Base-by-base conservation (phyloP, 192 early-diverging fungal genomes). In the Coemansia sp. region DNA sequence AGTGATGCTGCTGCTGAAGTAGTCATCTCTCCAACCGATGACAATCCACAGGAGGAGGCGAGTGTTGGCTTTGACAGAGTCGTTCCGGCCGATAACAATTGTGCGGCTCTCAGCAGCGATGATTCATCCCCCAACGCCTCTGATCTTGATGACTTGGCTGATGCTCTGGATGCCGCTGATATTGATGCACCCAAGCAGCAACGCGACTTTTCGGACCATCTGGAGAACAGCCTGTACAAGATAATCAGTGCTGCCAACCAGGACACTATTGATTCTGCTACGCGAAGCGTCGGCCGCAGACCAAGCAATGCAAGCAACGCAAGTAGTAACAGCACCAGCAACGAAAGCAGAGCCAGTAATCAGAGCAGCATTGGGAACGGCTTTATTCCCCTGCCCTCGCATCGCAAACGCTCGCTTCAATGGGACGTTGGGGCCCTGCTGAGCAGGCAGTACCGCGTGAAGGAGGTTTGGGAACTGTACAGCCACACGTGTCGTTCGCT, bases 401-500 rank as follows among this genome's bases (percentile, higher is more conserved):
- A 51, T 45, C 71, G 54, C 41, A 62, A 64, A 10, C 47, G 61
- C 43, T 68, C 70, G 42, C 22, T 76, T 16, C 78, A 81, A 51
- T 82, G 80, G 80, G 72, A 82, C 48, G 65, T 82, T 8, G 57
- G 66, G 11, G 80, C 76, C 22, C 68, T 82, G 49, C 48, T 76
- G 1, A 59, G 58, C 42, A 65, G 80, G 26, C 62, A 74, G 63
- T 82, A 82, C 54, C 67, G 77, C 49, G 75, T 69, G 18, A 77
- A 80, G 61, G 68, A 77, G 57, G 78, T 81, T 21, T 68, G 71
- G 68, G 71, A 78, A 58, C 74, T 77, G 5, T 77, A 77, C 72
- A 66, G 77, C 47, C 74, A 72, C 41, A 71, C 67, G 4, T 81
- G 78, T 52, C 72, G 69, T 16, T 56, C 68, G 19, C 63, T 77